Evolutionary conservation across 2,329 filamentous ascomycete genomes (phyloP), one percentile per base, ranked within the genome.

Genomic region (Colletotrichum incanum): DNA sequence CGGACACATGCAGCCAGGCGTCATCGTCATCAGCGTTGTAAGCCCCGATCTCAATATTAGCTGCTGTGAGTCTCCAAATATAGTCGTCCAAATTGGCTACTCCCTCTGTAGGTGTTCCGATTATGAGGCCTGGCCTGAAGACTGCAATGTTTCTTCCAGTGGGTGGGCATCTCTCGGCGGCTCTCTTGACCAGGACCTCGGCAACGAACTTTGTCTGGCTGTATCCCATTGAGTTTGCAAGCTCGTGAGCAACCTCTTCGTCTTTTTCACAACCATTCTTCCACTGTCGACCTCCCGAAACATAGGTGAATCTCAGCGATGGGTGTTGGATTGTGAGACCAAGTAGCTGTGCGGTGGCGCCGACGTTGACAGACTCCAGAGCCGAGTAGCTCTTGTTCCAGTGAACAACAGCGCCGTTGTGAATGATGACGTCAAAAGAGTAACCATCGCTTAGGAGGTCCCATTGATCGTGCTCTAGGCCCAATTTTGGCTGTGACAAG

Each of bases 181-280:
- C 74, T 16, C 75, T 65, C 23, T 60, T 73, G 9, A 75, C 73
- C 28, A 77, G 34, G 1, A 72, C 69, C 26, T 77, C 75, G 3
- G 76, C 65, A 9, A 77, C 76, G 43, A 77, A 77, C 55, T 77
- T 77, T 2, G 75, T 76, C 65, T 77, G 76, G 54, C 62, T 73
- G 50, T 77, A 77, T 1, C 74, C 74, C 28, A 73, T 77, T 65
- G 43, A 76, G 50, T 41, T n/a, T 1, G 64, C 59, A 9, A 71
- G 68, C 3, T 71, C 68, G 12, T 12, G 55, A 14, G 64, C 68
- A 0, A 71, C n/a, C 5, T 68, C 64, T 0, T 56, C 47, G 7
- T 68, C 68, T 4, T 7, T 2, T 20, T 68, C 64, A 1, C 37
- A 23, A 3, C 23, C 28, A 11, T 23, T 31, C 6, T 26, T 41